Base-by-base conservation (phyloP, 176 grass and related monocot genomes). In the Hyparrhenia diplandra region DNA sequence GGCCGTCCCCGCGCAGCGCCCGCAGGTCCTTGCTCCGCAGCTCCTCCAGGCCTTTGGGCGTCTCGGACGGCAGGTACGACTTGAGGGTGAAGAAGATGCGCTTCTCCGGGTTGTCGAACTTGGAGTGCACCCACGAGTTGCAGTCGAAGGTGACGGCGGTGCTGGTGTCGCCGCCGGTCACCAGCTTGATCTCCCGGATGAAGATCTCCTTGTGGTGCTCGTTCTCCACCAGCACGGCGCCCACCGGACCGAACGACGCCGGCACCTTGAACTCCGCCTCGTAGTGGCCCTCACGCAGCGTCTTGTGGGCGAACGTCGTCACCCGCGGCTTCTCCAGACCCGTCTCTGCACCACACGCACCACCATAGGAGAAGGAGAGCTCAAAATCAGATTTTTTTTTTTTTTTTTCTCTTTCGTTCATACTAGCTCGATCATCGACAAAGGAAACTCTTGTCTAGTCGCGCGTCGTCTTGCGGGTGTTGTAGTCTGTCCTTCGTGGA, bases 161-260 rank as follows among this genome's bases (percentile, higher is more conserved):
- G 71, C 59, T 30, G 6, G 40, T 65, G 29, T 90, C 91, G 59
- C 16, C 83, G 43, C 36, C 85, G 28, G 76, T 83, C 35, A 81
- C n/a, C 42, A 97, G 87, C 21, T 85, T 80, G 67, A 97, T 92
- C 11, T 87, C 73, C 70, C 57, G 71, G 76, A 97, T 72, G 67
- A 70, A 97, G 77, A 90, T 83, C 86, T 94, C 95, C 51, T 77
- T 87, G 59, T 83, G 95, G 86, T 97, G 95, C 85, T 97, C 92
- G 79, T 97, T 97, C 81, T 90, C 81, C 83, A 97, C 88, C 64
- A 76, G 57, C 61, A 97, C 85, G 1, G 88, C 95, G 4, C 92
- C 95, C 55, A 94, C 84, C 2, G 60, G 83, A 0, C 90, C 90
- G 47, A 98, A 98, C 23, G 69, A 74, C 67, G 46, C 31, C 13